phyloP scores from a whole-genome alignment of 2,329 filamentous ascomycete genomes.

The Aureobasidium sp. region DNA sequence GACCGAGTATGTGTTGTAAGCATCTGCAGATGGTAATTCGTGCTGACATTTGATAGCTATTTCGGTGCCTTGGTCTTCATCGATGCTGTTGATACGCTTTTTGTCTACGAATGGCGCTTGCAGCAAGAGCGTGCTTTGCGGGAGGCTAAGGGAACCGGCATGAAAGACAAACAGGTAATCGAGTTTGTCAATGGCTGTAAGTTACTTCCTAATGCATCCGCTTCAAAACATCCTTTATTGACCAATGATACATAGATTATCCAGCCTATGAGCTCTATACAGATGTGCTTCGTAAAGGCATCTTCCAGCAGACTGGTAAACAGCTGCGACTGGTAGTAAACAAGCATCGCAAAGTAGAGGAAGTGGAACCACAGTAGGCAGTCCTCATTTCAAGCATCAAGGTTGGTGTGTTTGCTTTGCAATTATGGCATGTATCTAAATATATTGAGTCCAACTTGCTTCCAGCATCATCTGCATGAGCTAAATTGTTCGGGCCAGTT shows the following conservation, averaged over 20 bases:
- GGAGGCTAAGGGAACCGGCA: constrained; percentile 60
- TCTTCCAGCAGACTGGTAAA: constrained; percentile 38
- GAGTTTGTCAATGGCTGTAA: constrained; percentile 64
- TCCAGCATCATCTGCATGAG: not conserved
- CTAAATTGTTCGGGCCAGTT: not conserved
- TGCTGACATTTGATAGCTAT: constrained; percentile 28
- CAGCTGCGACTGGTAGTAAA: constrained; percentile 47
- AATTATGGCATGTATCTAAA: not conserved
- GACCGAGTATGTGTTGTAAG: constrained; percentile 38
- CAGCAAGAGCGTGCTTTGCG: constrained; percentile 72
- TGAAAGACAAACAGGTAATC: constrained; percentile 73
- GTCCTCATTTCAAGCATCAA: too few relatives aligned
- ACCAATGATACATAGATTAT: constrained; percentile 28
- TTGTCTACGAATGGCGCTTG: constrained; percentile 77
- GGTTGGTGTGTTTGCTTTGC: not conserved
- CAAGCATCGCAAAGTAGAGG: constrained; percentile 36
- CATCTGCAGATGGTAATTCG: not conserved
- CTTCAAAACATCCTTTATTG: not conserved
- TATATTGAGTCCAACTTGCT: not conserved
- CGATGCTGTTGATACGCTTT: constrained; percentile 64
- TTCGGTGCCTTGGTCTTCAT: constrained; percentile 60
- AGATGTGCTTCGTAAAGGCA: constrained; percentile 41
- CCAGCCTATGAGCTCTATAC: constrained; percentile 53
- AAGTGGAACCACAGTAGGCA: constrained; percentile 2
- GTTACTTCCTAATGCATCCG: too few relatives aligned